Conservation (phyloP, 2,329 filamentous ascomycete genomes). For the Dothistroma pini region DNA sequence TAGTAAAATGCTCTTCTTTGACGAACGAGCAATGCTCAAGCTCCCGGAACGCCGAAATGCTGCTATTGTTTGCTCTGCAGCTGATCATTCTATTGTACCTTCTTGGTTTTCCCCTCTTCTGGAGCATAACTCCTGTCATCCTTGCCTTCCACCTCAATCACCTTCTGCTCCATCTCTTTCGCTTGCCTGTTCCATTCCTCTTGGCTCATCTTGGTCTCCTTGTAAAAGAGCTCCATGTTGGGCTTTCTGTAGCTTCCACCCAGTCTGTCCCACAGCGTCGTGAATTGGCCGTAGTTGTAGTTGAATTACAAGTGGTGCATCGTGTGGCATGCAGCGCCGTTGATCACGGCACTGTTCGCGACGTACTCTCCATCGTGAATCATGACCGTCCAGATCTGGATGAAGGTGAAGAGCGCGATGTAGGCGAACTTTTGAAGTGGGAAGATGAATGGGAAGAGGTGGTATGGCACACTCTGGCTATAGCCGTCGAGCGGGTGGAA, state of each 20-base stretch:
- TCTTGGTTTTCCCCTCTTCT: conserved; percentile 29
- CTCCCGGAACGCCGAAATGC: background rate
- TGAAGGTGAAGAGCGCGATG: conserved; percentile 79
- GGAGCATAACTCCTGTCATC: conserved; percentile 46
- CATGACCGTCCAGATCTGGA: conserved; percentile 96
- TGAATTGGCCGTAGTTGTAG: conserved; percentile 95
- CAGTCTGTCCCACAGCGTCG: conserved; percentile 84
- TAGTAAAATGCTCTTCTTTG: background rate
- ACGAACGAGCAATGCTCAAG: background rate
- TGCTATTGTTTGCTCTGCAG: conserved; percentile 1
- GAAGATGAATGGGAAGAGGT: conserved; percentile 88
- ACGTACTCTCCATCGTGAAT: conserved; percentile 96
- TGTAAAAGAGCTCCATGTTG: conserved; percentile 78
- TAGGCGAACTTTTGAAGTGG: conserved; percentile 89
- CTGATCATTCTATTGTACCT: conserved; percentile 33
- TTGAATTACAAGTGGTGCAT: conserved; percentile 86
- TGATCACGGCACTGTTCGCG: conserved; percentile 84
- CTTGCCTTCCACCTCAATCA: conserved; percentile 66
- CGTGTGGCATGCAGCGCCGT: conserved; percentile 90
- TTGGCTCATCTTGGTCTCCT: conserved; percentile 79
- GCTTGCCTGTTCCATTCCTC: conserved; percentile 75
- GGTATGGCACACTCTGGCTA: conserved; percentile 84
- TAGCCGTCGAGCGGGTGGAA: conserved; percentile 95
- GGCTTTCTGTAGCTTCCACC: conserved; percentile 84
- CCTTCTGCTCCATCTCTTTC: conserved; percentile 70